Evolutionary conservation across 495 filamentous ascomycete species (phyloP).

Genomic region (Trichoderma erinaceum): DNA sequence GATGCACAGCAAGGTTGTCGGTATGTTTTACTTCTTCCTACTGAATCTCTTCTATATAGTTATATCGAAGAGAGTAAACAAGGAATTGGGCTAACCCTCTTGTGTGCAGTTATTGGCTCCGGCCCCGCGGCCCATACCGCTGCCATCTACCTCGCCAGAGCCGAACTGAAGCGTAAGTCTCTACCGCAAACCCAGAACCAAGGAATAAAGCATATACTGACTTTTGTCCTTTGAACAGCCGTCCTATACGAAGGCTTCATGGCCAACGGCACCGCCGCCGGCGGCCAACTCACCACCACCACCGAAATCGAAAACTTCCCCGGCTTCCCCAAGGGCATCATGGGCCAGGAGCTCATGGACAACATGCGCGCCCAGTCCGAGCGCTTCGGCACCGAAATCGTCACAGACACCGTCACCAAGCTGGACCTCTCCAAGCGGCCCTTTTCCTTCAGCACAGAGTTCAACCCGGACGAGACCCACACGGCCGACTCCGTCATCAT

Average conservation of each 20-base stretch:
- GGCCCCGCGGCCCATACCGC: conserved; percentile 97
- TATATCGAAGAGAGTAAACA: too few species aligned
- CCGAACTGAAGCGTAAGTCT: conserved; percentile 66
- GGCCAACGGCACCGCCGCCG: conserved; percentile 91
- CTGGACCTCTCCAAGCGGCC: conserved; percentile 80
- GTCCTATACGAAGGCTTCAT: conserved; percentile 97
- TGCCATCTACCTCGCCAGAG: conserved; percentile 89
- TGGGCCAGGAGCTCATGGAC: conserved; percentile 85
- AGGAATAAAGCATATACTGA: conserved; percentile 17
- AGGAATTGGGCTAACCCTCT: conserved; percentile 17
- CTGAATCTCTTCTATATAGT: too few species aligned
- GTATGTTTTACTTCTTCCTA: conserved; percentile 38
- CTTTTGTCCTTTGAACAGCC: conserved; percentile 39
- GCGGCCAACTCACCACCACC: conserved; percentile 94
- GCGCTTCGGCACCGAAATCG: conserved; percentile 84
- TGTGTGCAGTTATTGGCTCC: conserved; percentile 65
- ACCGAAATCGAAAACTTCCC: conserved; percentile 98
- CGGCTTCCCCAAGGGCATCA: conserved; percentile 83
- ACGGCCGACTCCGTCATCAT: conserved; percentile 91
- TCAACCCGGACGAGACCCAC: conserved; percentile 65
- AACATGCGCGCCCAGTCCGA: conserved; percentile 87
- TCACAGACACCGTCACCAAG: conserved; percentile 83
- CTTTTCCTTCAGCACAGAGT: conserved; percentile 88
- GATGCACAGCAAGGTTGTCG: conserved; percentile 78
- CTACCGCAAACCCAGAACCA: background rate